Evolutionary conservation across 2,329 filamentous ascomycete genomes (phyloP).

Genomic region (Erysiphe pulchra): DNA sequence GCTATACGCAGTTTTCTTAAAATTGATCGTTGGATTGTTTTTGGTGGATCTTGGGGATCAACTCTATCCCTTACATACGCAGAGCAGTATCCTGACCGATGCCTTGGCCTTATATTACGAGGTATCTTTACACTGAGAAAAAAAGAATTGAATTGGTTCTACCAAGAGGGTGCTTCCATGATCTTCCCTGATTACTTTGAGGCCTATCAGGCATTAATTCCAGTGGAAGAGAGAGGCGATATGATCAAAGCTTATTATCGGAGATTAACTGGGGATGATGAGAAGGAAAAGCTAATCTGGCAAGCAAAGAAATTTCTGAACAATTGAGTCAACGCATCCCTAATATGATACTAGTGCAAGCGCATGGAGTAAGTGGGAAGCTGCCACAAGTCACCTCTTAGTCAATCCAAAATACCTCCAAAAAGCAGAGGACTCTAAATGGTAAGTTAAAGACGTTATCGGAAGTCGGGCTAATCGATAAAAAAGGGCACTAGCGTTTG

Average conservation of each 20-base stretch:
- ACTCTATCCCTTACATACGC: conserved; percentile 20
- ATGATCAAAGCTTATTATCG: conserved; percentile 17
- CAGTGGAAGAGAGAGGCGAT: conserved; percentile 15
- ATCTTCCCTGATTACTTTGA: conserved; percentile 18
- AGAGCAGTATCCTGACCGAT: conserved; percentile 16
- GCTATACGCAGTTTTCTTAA: conserved; percentile 16
- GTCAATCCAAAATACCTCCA: conserved; percentile 10
- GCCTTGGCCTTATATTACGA: conserved; percentile 17
- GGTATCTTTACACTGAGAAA: conserved; percentile 18
- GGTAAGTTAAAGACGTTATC: conserved; percentile 1
- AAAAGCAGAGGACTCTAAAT: conserved; percentile 10
- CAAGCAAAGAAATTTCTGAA: conserved; percentile 1
- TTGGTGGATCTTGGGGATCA: conserved; percentile 23
- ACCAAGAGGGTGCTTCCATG: conserved; percentile 10
- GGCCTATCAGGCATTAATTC: conserved; percentile 14
- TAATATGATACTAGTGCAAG: conserved; percentile 5
- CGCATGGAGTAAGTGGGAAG: conserved; percentile 11
- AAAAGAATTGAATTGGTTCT: conserved; percentile 16
- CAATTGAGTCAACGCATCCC: background rate
- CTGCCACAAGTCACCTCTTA: conserved; percentile 9
- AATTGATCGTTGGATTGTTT: conserved; percentile 20
- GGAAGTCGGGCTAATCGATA: no score
- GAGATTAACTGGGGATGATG: conserved; percentile 13
- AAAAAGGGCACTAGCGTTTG: conserved; percentile 14
- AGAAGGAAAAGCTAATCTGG: conserved; percentile 12